Percentiles rank a stretch among this genome's conserved stretches.
phyloP scores from a whole-genome alignment of 371 early-diverging fungal genomes.

The Syncephalis fuscata region DNA sequence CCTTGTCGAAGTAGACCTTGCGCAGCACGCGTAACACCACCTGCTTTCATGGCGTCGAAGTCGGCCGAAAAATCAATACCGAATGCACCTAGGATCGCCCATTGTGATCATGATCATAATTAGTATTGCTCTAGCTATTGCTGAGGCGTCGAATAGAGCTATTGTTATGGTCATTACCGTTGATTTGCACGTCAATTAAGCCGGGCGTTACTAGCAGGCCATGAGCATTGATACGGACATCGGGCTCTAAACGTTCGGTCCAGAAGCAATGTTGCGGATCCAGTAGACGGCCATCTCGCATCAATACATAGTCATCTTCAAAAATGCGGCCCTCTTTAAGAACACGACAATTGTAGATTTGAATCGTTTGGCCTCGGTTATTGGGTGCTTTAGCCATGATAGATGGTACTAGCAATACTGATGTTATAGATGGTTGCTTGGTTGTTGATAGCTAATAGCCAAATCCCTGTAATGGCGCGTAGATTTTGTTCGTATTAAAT shows the following conservation, averaged over 20 bases:
- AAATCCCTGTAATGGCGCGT: too few species aligned
- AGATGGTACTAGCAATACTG: too few species aligned
- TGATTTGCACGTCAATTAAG: conserved; percentile 70
- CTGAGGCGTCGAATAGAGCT: too few species aligned
- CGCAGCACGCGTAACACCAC: conserved; percentile 43
- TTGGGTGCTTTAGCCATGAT: conserved; percentile 7
- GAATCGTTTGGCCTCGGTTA: conserved; percentile 13
- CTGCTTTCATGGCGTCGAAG: conserved; percentile 19
- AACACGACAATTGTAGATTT: conserved; percentile 62
- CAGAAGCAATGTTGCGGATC: conserved; percentile 60
- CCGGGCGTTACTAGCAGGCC: conserved; percentile 61
- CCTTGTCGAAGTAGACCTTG: conserved; percentile 61
- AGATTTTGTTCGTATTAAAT: too few species aligned
- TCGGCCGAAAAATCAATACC: conserved; percentile 72
- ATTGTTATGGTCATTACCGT: conserved; percentile 25
- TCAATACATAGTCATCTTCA: conserved; percentile 52
- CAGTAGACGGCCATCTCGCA: conserved; percentile 59
- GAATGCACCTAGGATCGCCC: conserved; percentile 49
- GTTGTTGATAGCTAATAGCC: too few species aligned
- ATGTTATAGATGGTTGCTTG: too few species aligned
- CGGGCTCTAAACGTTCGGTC: conserved; percentile 40
- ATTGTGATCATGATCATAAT: too few species aligned
- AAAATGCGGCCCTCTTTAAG: conserved; percentile 53
- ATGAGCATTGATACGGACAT: conserved; percentile 53
- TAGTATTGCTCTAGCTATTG: too few species aligned